phyloP scores from a whole-genome alignment of 2,329 filamentous ascomycete species.

The Alternaria triticina region DNA sequence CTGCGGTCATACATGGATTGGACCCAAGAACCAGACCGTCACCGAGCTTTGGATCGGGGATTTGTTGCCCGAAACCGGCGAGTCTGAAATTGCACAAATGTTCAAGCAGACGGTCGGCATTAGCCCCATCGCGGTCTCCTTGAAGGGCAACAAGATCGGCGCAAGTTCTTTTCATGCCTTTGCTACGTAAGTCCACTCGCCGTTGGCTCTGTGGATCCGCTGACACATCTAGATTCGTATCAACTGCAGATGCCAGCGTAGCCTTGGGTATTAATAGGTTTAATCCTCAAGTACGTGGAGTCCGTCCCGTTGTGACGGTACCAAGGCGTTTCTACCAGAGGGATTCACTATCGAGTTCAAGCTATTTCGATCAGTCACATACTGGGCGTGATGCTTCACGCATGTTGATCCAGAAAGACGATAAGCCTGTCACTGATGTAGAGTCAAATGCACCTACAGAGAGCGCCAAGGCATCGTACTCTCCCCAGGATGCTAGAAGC shows the following conservation, averaged over 20 bases:
- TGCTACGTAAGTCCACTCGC: conserved; percentile 19
- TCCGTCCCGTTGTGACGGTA: conserved; percentile 22
- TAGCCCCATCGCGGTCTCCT: conserved; percentile 6
- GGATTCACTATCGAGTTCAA: background rate
- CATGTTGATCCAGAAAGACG: conserved; percentile 1
- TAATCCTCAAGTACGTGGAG: conserved; percentile 15
- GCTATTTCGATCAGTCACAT: background rate
- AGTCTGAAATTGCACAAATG: conserved; percentile 19
- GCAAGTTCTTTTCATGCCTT: conserved; percentile 22
- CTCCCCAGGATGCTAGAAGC: conserved; percentile 47
- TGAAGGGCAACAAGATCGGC: conserved; percentile 2
- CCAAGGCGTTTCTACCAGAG: conserved; percentile 30
- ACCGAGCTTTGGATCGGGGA: conserved; percentile 35
- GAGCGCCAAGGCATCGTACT: conserved; percentile 27
- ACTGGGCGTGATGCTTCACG: background rate
- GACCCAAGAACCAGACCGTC: conserved; percentile 34
- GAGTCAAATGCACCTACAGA: background rate
- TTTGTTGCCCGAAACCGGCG: conserved; percentile 22
- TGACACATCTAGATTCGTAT: conserved; percentile 24
- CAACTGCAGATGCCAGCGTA: conserved; percentile 16
- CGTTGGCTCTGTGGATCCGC: background rate
- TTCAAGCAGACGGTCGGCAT: conserved; percentile 24
- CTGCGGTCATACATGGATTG: conserved; percentile 39
- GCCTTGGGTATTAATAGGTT: conserved; percentile 15
- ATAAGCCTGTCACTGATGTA: background rate